phyloP scores from a whole-genome alignment of 2,329 filamentous ascomycete species.

The Coniochaeta sp. region DNA sequence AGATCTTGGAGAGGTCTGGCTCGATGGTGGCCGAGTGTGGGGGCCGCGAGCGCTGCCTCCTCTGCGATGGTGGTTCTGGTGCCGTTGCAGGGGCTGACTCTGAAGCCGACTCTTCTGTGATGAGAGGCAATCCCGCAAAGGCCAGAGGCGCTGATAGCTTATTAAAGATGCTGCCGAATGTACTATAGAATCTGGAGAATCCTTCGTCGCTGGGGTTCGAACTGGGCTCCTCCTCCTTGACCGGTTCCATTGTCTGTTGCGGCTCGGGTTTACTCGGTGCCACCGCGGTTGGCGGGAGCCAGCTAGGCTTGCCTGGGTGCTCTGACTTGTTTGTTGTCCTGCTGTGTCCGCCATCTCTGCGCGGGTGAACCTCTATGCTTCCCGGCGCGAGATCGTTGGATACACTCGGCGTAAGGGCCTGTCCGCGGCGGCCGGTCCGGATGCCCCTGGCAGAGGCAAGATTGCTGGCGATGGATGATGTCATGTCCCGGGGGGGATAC shows the following conservation, averaged over 20 bases:
- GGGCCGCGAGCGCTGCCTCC: constrained; percentile 24
- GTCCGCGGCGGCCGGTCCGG: constrained; percentile 53
- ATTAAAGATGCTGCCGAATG: constrained; percentile 83
- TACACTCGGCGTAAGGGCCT: constrained; percentile 64
- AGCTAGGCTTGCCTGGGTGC: constrained; percentile 43
- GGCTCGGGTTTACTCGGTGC: constrained; percentile 18
- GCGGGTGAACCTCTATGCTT: constrained; percentile 53
- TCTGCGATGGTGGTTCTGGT: constrained; percentile 29
- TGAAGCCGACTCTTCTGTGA: constrained; percentile 37
- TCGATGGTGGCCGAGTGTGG: constrained; percentile 35
- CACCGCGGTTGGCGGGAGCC: constrained; percentile 38
- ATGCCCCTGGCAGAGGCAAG: constrained; percentile 82
- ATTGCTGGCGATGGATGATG: constrained; percentile 83
- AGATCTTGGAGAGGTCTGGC: constrained; percentile 75
- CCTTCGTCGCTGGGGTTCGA: constrained; percentile 55
- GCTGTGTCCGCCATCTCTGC: constrained; percentile 40
- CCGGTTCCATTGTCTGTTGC: constrained; percentile 2
- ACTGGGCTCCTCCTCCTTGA: constrained; percentile 14
- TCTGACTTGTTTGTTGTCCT: constrained; percentile 44
- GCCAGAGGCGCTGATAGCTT: constrained; percentile 84
- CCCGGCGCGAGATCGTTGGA: constrained; percentile 69
- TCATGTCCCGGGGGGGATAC: constrained; percentile 58
- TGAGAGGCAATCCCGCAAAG: constrained; percentile 84
- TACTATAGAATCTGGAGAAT: constrained; percentile 86
- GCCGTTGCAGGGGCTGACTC: constrained; percentile 27